Evolutionary conservation across 306 rosid genomes (phyloP), one percentile per base, ranked within the genome.

Genomic region (Cicer yamashitae): DNA sequence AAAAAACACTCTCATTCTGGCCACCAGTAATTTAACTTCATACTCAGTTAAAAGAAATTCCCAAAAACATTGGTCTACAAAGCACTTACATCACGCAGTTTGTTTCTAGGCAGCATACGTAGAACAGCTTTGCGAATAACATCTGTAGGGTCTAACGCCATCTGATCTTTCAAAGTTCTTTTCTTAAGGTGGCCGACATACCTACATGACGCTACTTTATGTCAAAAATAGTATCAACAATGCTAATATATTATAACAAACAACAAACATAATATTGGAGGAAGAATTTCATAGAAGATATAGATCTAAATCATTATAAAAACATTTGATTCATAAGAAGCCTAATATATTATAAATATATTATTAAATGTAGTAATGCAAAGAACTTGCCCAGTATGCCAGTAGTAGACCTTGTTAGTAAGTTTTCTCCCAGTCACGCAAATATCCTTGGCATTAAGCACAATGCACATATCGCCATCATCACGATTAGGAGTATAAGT

Each of bases 21-120:
- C 37, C 40, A 48, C 76, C 3, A 51, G 46, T 10, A 51, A 46
- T 53, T 34, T 66, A 37, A 59, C 37, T 69, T 22, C 13, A 58
- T 76, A 38, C 2, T 71, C 54, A 10, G 34, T 62, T 60, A 25
- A 37, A 72, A 67, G 3, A 71, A 59, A 50, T 44, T 41, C 18
- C 71, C 45, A 53, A 67, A 71, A 60, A 34, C 9, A 62, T 43
- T 8, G 72, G 63, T 82, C 76, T 73, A 25, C 1, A 65, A 17
- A 6, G 63, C 58, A 87, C 98, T 84, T 65, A 93, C 97, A 70
- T 91, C 92, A 39, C 98, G 96, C 76, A 91, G 62, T 83, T 94
- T 94, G 86, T 94, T 94, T 88, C 89, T 87, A 4, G 96, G 98
- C 67, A 94, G 89, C 98, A 94, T 94, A 63, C 98, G 98, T 44